Percentiles rank a stretch among this genome's conserved stretches.
phyloP scores from a whole-genome alignment of 2,329 filamentous ascomycete species.

The Parascedosporium putredinis region DNA sequence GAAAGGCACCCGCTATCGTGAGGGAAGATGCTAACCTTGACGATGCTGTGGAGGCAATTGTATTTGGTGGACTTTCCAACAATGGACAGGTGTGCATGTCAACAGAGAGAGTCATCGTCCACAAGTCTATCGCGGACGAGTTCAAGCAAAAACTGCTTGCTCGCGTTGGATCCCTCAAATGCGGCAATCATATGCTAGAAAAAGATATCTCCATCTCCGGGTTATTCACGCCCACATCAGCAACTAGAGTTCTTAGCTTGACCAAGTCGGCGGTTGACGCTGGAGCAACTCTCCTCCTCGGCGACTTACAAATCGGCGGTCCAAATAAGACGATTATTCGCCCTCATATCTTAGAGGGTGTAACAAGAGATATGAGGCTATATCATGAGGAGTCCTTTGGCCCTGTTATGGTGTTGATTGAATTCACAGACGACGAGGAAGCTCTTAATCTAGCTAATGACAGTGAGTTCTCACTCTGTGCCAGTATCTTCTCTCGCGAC shows the following conservation, averaged over 20 bases:
- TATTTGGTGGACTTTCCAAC: constrained; percentile 50
- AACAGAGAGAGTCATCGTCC: constrained; percentile 48
- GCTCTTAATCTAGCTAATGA: constrained; percentile 57
- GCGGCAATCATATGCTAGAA: constrained; percentile 17
- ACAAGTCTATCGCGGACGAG: constrained; percentile 32
- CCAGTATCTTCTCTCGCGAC: constrained; percentile 54
- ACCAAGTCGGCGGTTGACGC: constrained; percentile 43
- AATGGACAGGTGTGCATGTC: constrained; percentile 63
- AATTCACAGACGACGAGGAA: constrained; percentile 50
- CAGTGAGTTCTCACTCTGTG: constrained; percentile 56
- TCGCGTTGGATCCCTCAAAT: constrained; percentile 15
- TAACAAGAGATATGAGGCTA: constrained; percentile 55
- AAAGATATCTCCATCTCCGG: constrained; percentile 17
- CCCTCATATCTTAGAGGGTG: constrained; percentile 48
- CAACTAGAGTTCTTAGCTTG: constrained; percentile 22
- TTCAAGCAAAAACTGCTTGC: constrained; percentile 34
- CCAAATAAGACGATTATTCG: constrained; percentile 35
- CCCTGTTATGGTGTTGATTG: constrained; percentile 49
- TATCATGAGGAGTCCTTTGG: constrained; percentile 59
- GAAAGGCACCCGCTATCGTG: constrained; percentile 57
- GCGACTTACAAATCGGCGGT: constrained; percentile 25
- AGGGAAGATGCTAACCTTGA: constrained; percentile 57
- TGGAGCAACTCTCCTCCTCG: constrained; percentile 46
- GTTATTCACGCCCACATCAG: constrained; percentile 16
- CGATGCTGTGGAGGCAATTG: constrained; percentile 47